Evolutionary conservation across 306 rosid species (phyloP).

Genomic region (Cicer pinnatifidum): DNA sequence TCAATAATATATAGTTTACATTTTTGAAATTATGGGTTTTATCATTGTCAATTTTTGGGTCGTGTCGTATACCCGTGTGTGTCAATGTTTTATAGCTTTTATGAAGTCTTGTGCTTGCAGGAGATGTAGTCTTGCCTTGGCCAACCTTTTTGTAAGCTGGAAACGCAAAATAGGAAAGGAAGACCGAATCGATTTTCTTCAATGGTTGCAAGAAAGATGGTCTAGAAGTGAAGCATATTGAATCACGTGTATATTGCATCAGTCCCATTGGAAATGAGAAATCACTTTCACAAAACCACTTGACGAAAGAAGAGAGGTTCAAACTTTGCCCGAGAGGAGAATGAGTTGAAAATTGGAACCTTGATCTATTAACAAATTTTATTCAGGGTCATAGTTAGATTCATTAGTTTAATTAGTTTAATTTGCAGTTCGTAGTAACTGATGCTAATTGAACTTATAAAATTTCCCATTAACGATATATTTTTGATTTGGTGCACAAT

Average conservation of each 20-base stretch:
- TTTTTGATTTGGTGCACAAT: too few species aligned
- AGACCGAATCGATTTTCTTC: slow-evolving; percentile 78
- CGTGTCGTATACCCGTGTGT: too few species aligned
- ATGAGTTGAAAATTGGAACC: background rate
- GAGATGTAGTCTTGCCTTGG: slow-evolving; percentile 48
- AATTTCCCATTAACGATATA: too few species aligned
- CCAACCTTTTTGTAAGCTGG: slow-evolving; percentile 92
- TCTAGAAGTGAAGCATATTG: slow-evolving; percentile 74
- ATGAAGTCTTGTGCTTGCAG: slow-evolving; percentile 42
- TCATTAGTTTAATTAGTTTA: background rate
- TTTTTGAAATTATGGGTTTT: too few species aligned
- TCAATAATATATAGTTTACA: too few species aligned
- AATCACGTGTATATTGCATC: slow-evolving; percentile 41
- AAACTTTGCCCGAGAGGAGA: slow-evolving; percentile 1
- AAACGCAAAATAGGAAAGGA: slow-evolving; percentile 90
- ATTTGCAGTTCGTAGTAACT: background rate
- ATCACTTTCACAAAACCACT: background rate
- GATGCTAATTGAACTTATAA: too few species aligned
- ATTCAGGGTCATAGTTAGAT: background rate
- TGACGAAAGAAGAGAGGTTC: slow-evolving; percentile 19
- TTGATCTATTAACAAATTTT: background rate
- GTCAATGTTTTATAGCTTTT: background rate
- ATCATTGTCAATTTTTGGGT: too few species aligned
- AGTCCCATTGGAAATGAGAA: slow-evolving; percentile 43
- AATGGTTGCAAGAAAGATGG: slow-evolving; percentile 75